Base-by-base conservation (phyloP, 2,329 filamentous ascomycete genomes). In the Macrophomina pseudophaseolina region DNA sequence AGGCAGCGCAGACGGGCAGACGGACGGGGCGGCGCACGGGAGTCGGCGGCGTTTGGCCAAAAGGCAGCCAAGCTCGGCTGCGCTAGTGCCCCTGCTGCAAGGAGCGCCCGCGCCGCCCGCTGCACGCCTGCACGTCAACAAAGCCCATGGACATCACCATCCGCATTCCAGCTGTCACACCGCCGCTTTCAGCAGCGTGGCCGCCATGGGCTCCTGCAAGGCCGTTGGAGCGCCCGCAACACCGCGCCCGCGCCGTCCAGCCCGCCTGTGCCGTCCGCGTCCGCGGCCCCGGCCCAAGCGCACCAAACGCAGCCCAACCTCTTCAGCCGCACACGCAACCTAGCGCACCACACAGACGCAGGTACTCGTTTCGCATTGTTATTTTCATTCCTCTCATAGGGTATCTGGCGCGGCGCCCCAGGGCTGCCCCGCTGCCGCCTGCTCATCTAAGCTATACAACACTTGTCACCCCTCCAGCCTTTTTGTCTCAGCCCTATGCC, bases 401-500 rank as follows among this genome's bases (percentile, higher is more conserved):
- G 71, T 71, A 74, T 76, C 75, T 75, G 74, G 72, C 74, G 72
- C 74, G 56, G 58, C 63, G 69, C 67, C 69, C 51, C 65, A 48
- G 64, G 66, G 69, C 58, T 66, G 68, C 71, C 67, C 71, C 70
- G 70, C 69, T 69, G 72, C 68, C 71, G 70, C 48, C 48, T 30
- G 65, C 56, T 66, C 65, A 35, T 62, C 40, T 63, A 63, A 28
- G 44, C 33, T 59, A 66, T 46, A 30, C 32, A 30, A 38, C 18
- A 54, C 28, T 28, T 42, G 49, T 53, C 28, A 38, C 59, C 40
- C 44, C 44, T 30, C 12, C 16, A 51, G 16, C 12, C 30, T 35
- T 58, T 60, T 53, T 63, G 54, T 62, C 54, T 66, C 65, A 63
- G 59, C 59, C 59, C 52, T 67, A 64, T 32, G 30, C 18, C 46